These are phyloP conservation scores for Gynandropsis gynandra DNA, from an alignment of 345 rosid genomes.

Conservation along the genomic window DNA sequence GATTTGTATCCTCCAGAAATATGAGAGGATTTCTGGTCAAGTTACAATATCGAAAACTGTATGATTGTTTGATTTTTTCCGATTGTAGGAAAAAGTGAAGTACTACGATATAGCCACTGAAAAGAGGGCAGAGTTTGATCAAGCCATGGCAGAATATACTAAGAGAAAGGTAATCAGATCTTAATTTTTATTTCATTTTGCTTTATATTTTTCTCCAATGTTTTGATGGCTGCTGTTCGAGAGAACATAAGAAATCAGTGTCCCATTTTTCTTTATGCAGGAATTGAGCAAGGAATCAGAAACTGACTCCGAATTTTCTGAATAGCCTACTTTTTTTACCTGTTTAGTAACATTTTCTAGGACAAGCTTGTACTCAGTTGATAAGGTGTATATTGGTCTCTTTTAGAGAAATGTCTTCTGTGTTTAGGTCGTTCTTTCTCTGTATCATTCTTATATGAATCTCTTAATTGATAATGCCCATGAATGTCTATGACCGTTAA, in stretches of 20 bases:
- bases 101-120: slow-evolving; percentile 86
- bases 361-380: too few species aligned
- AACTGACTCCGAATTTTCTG: slow-evolving; percentile 56
- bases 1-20: neutral
- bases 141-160: slow-evolving; percentile 55
- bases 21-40: slow-evolving; percentile 1
- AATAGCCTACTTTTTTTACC: slow-evolving; percentile 27
- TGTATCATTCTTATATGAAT: slow-evolving; percentile 15
- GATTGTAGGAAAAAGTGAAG: slow-evolving; percentile 72
- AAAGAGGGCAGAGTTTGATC: slow-evolving; percentile 84
- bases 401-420: slow-evolving; percentile 10
- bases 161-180: slow-evolving; percentile 47
- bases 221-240: slow-evolving; percentile 8
- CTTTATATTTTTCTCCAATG: slow-evolving; percentile 1
- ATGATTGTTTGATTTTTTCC: slow-evolving; percentile 15
- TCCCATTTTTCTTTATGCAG: slow-evolving; percentile 35
- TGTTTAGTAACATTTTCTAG: slow-evolving; percentile 18
- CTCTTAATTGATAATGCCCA: neutral
- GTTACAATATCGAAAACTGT: slow-evolving; percentile 11
- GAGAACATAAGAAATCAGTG: slow-evolving; percentile 4
- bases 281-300: slow-evolving; percentile 67
- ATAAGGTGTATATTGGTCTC: slow-evolving; percentile 16
- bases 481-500: slow-evolving; percentile 15
- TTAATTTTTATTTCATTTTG: neutral
- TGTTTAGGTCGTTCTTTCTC: neutral